A percentile compares a stretch with the other conserved stretches of the same genome.
Conservation (phyloP, 148 eudicot genomes). For the Amaranthus cruentus region DNA sequence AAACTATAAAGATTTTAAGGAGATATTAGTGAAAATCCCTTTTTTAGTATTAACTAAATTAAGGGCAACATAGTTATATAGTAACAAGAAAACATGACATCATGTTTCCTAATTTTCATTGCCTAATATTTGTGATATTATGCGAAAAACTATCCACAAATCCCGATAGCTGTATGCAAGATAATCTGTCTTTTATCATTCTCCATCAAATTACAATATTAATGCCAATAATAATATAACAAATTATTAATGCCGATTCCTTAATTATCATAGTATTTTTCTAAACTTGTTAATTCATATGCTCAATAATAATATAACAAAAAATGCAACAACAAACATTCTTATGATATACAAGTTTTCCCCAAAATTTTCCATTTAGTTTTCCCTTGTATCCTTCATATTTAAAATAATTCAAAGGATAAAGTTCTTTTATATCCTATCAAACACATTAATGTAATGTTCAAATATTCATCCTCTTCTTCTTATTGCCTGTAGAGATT, state of each 20-base stretch:
- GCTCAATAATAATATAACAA: not conserved
- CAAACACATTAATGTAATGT: not conserved
- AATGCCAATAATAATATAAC: not conserved
- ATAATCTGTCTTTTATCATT: not conserved
- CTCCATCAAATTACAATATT: not conserved
- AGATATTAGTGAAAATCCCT: not conserved
- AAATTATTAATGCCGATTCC: not conserved
- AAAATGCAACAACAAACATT: not conserved
- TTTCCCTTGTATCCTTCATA: too few relatives aligned
- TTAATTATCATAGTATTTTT: not conserved
- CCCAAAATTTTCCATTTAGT: too few relatives aligned
- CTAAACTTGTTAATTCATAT: not conserved
- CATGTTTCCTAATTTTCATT: not conserved
- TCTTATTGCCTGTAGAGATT: not conserved
- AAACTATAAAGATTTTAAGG: not conserved
- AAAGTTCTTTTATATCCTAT: not conserved
- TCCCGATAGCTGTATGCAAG: not conserved
- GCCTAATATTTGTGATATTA: not conserved
- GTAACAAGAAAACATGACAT: not conserved
- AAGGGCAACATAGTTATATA: not conserved
- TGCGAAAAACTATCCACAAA: not conserved
- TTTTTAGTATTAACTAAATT: not conserved
- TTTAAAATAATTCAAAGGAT: too few relatives aligned
- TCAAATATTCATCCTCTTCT: not conserved
- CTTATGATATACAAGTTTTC: too few relatives aligned